These are phyloP conservation scores for Tulasnella sp. DNA, from an alignment of 768 basidiomycete species.

Conservation along the genomic window DNA sequence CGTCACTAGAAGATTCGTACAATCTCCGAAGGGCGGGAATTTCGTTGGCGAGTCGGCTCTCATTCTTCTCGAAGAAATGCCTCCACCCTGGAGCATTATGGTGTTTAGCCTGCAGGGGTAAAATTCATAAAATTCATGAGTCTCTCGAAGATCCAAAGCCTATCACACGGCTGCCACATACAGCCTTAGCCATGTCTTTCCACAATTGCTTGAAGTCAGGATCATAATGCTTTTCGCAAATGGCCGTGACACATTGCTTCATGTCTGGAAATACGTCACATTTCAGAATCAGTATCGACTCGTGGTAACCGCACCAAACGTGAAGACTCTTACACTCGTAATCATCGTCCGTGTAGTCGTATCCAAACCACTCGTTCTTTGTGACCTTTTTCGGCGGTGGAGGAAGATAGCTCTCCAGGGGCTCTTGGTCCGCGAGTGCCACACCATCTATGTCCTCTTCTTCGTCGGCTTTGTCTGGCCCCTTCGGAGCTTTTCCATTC, in stretches of 20 bases:
- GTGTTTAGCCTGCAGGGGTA: conserved; percentile 1
- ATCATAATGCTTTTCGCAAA: conserved; percentile 1
- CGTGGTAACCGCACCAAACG: not conserved
- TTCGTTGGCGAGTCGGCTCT: not conserved
- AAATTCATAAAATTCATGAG: not conserved
- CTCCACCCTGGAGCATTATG: conserved; percentile 16
- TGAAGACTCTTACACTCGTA: conserved; percentile 12
- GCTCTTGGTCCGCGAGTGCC: not conserved
- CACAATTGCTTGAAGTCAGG: conserved; percentile 22
- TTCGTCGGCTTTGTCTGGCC: not conserved
- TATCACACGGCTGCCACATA: not conserved
- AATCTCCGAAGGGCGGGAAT: conserved; percentile 4
- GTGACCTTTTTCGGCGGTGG: not conserved
- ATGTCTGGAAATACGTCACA: not conserved
- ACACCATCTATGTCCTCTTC: conserved; percentile 11
- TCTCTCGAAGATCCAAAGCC: not conserved
- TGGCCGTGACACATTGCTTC: not conserved
- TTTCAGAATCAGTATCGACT: not conserved
- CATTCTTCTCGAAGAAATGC: conserved; percentile 21
- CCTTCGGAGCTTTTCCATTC: not conserved
- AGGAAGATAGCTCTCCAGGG: not conserved
- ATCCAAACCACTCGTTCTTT: conserved; percentile 21
- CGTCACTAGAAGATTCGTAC: conserved; percentile 16
- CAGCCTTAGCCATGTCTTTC: conserved; percentile 13
- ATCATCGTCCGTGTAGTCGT: conserved; percentile 22